Percentiles rank a stretch among this genome's conserved stretches.
Conservation (phyloP, 2,329 filamentous ascomycete species). For the Botrytis deweyae region DNA sequence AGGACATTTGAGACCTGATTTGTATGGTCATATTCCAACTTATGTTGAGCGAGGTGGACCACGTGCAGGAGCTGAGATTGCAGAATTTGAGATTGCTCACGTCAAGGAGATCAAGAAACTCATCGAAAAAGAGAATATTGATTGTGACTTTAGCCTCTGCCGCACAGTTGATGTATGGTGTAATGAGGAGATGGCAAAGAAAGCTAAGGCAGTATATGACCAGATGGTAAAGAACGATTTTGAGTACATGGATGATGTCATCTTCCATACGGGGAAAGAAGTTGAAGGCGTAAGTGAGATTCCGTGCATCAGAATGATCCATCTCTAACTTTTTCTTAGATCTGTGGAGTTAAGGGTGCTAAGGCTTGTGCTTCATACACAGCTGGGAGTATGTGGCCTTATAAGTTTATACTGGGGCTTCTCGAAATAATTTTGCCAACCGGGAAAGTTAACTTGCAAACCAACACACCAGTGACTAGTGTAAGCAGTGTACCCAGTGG, state of each 20-base stretch:
- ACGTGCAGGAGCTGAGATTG: conserved; percentile 20
- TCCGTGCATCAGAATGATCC: neutral
- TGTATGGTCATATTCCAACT: conserved; percentile 21
- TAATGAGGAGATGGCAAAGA: conserved; percentile 10
- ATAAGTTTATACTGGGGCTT: conserved; percentile 57
- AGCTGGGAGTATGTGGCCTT: conserved; percentile 50
- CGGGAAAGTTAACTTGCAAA: conserved; percentile 51
- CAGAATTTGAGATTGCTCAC: conserved; percentile 44
- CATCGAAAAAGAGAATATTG: conserved; percentile 43
- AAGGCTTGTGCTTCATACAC: conserved; percentile 28
- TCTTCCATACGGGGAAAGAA: conserved; percentile 1
- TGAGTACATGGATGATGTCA: conserved; percentile 21
- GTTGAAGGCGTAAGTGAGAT: conserved; percentile 13
- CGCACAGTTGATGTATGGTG: conserved; percentile 26
- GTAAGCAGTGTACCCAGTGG: conserved; percentile 26
- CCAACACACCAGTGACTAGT: conserved; percentile 47
- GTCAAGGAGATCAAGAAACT: conserved; percentile 41
- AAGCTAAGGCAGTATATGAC: conserved; percentile 15
- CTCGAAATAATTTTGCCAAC: conserved; percentile 47
- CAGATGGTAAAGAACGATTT: conserved; percentile 11
- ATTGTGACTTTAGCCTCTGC: conserved; percentile 45
- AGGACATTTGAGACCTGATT: conserved; percentile 19
- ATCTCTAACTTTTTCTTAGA: conserved; percentile 1
- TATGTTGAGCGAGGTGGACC: conserved; percentile 14
- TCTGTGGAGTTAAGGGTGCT: conserved; percentile 33